Evolutionary conservation across 2,329 filamentous ascomycete species (phyloP).

Genomic region (Aquanectria penicillioides): DNA sequence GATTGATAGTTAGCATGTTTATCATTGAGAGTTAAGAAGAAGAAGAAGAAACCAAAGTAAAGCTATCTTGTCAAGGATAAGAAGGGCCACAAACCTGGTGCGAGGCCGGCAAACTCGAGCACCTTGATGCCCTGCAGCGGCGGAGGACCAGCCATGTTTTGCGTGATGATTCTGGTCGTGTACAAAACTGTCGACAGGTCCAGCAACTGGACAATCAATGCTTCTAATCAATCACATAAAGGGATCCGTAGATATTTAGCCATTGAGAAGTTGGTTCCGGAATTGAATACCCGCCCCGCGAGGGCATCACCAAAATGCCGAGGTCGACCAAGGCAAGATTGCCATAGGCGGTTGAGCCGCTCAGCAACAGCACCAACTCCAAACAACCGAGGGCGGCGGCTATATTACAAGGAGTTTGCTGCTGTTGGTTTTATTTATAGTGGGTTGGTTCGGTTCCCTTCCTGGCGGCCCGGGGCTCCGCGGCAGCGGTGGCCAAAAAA

Average conservation of each 20-base stretch:
- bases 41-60: not conserved
- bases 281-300: constrained; percentile 27
- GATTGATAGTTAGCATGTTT: not conserved
- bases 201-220: too few species aligned
- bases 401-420: too few species aligned
- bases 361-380: too few species aligned
- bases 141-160: constrained; percentile 42
- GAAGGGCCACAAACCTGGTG: constrained; percentile 61
- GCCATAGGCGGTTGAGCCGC: too few species aligned
- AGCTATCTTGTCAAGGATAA: not conserved
- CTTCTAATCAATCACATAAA: not conserved
- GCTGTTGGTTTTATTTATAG: too few species aligned
- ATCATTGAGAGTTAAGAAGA: not conserved
- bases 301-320: constrained; percentile 28
- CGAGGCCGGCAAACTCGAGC: constrained; percentile 69
- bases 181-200: too few species aligned
- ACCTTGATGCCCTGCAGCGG: constrained; percentile 64
- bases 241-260: too few species aligned
- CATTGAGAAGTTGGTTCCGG: too few species aligned
- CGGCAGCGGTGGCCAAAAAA: too few species aligned
- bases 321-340: too few species aligned
- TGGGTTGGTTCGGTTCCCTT: too few species aligned
- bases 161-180: constrained; percentile 42
- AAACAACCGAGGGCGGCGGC: too few species aligned
- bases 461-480: constrained; percentile 13